Evolutionary conservation across 1,139 yeast genomes (phyloP).

Genomic region (Blastobotrys serpentis): DNA sequence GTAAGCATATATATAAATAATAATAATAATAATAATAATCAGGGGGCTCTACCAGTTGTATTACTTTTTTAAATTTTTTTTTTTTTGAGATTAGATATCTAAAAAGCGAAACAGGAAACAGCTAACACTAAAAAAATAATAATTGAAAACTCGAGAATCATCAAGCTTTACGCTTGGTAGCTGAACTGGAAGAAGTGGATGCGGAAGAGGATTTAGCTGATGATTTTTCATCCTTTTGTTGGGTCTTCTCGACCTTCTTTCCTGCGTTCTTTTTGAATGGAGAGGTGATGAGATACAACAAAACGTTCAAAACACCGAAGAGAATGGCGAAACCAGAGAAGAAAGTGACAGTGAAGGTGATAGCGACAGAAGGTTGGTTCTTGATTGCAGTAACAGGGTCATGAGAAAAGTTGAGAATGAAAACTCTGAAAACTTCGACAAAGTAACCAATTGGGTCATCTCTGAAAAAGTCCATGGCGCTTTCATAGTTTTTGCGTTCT

Average conservation of each 20-base stretch:
- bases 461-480: slow-evolving; percentile 34
- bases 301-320: slow-evolving; percentile 31
- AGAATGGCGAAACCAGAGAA: slow-evolving; percentile 26
- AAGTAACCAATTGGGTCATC: slow-evolving; percentile 40
- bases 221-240: slow-evolving; percentile 11
- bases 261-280: slow-evolving; percentile 17
- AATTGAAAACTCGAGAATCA: too few relatives aligned
- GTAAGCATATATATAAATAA: too few relatives aligned
- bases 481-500: slow-evolving; percentile 27
- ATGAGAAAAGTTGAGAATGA: slow-evolving; percentile 34
- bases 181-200: slow-evolving; percentile 22
- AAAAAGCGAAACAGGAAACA: neutral
- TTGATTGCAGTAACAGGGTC: slow-evolving; percentile 37
- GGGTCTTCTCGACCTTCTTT: slow-evolving; percentile 19
- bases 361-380: slow-evolving; percentile 39
- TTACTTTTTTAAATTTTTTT: too few relatives aligned
- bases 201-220: slow-evolving; percentile 23
- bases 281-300: slow-evolving; percentile 23
- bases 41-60: too few relatives aligned
- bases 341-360: slow-evolving; percentile 29
- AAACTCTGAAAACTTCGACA: slow-evolving; percentile 32
- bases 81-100: too few relatives aligned
- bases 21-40: too few relatives aligned
- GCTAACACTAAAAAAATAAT: neutral
- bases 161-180: slow-evolving; percentile 31